Evolutionary conservation across 176 grass and related monocot species (phyloP).

Genomic region (Carex kokanica): DNA sequence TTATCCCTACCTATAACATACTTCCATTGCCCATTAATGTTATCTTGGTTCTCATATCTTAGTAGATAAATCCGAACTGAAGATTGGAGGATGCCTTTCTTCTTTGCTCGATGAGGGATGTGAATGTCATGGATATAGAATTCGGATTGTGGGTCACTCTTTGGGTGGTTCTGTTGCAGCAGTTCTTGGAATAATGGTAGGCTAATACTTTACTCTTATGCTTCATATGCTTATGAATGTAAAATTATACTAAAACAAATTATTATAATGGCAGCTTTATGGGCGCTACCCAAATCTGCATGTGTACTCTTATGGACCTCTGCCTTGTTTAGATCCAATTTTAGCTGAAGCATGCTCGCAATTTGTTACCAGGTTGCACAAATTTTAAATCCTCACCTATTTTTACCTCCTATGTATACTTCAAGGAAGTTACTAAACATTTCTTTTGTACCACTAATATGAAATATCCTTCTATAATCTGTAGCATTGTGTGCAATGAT

Average conservation of each 20-base stretch:
- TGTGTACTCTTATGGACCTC: conserved; percentile 82
- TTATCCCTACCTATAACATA: neutral
- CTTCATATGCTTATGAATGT: conserved; percentile 9
- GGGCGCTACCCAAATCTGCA: conserved; percentile 72
- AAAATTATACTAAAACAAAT: conserved; percentile 2
- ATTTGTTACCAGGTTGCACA: conserved; percentile 78
- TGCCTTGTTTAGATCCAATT: conserved; percentile 73
- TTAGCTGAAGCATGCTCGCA: conserved; percentile 70
- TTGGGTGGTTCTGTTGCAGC: conserved; percentile 86
- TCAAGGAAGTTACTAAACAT: neutral
- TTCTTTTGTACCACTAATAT: conserved; percentile 21
- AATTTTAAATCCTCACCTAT: neutral
- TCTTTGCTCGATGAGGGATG: conserved; percentile 76
- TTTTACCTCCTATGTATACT: conserved; percentile 5
- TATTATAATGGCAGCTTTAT: conserved; percentile 54
- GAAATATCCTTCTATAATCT: conserved; percentile 11
- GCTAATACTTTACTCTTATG: neutral
- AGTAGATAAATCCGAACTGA: conserved; percentile 46
- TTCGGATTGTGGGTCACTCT: conserved; percentile 91
- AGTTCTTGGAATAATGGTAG: conserved; percentile 82
- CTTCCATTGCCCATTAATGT: conserved; percentile 26
- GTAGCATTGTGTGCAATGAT: conserved; percentile 84
- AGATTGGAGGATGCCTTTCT: conserved; percentile 58
- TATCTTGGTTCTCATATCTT: neutral
- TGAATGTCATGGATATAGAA: conserved; percentile 75